These are phyloP conservation scores for Coccomyxa sp. DNA, from an alignment of 139 green algal species.

Conservation along the genomic window DNA sequence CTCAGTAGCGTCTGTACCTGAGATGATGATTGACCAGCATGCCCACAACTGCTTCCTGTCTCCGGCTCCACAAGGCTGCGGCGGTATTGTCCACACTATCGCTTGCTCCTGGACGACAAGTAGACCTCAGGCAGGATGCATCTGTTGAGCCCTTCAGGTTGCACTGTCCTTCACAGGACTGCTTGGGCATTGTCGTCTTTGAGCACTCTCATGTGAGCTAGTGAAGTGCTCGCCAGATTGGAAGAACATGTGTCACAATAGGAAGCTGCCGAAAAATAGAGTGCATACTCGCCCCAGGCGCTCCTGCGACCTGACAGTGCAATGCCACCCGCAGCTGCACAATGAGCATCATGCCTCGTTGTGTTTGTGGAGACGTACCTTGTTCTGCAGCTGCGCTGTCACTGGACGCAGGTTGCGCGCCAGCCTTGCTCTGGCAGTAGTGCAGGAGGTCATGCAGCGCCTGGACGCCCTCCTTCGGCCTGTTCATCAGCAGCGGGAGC, in stretches of 20 bases:
- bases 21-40: slow-evolving; percentile 8
- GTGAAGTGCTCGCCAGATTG: neutral
- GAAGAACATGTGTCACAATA: neutral
- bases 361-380: neutral
- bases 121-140: neutral
- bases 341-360: neutral
- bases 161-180: neutral
- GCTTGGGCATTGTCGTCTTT: neutral
- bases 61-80: slow-evolving; percentile 3
- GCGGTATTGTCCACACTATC: neutral
- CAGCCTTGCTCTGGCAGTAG: slow-evolving; percentile 13
- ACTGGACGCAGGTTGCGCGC: neutral
- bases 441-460: slow-evolving; percentile 22
- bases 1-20: too few species aligned
- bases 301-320: neutral
- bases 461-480: slow-evolving; percentile 4
- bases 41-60: slow-evolving; percentile 13
- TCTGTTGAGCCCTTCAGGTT: neutral
- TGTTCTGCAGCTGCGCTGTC: neutral
- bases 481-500: slow-evolving; percentile 1
- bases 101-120: neutral
- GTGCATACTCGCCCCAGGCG: neutral
- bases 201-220: neutral
- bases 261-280: neutral
- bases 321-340: neutral